Conservation (phyloP, 2,329 filamentous ascomycete species). For the Aspergillus sp. region DNA sequence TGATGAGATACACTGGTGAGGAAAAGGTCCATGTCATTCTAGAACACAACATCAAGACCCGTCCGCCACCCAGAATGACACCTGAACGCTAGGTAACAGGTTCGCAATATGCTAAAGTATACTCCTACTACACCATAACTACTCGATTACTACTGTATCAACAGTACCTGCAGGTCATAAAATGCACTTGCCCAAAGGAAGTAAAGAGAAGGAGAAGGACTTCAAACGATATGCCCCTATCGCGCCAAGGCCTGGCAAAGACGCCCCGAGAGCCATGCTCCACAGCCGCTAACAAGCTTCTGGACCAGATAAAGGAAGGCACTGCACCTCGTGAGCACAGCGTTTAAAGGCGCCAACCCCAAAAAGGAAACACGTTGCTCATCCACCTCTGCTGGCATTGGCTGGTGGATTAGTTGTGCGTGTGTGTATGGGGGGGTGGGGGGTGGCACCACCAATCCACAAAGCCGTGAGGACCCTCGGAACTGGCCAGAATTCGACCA, state of each 20-base stretch:
- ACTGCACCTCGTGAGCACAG: constrained; percentile 9
- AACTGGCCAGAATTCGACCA: not conserved
- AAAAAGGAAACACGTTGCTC: constrained; percentile 8
- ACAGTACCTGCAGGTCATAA: constrained; percentile 1
- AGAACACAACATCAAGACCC: not conserved
- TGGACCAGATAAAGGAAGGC: constrained; percentile 1
- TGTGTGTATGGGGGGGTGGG: constrained; percentile 7
- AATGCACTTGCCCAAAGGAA: not conserved
- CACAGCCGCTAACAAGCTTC: constrained; percentile 8
- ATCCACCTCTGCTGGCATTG: not conserved
- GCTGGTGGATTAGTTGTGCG: not conserved
- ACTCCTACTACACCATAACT: not conserved
- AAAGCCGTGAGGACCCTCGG: not conserved
- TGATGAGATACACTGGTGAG: not conserved
- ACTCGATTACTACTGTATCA: not conserved
- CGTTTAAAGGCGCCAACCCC: constrained; percentile 1
- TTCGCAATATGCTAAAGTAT: not conserved
- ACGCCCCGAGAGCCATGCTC: constrained; percentile 1
- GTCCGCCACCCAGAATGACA: not conserved
- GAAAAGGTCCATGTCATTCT: not conserved
- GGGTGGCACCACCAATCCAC: constrained; percentile 7
- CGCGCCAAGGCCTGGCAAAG: not conserved
- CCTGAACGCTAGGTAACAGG: not conserved
- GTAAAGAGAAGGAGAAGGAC: not conserved
- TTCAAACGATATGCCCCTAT: not conserved